Evolutionary conservation across 179 eudicot species (phyloP), one percentile per base, ranked within the genome.

Genomic region (Nepenthes alata): DNA sequence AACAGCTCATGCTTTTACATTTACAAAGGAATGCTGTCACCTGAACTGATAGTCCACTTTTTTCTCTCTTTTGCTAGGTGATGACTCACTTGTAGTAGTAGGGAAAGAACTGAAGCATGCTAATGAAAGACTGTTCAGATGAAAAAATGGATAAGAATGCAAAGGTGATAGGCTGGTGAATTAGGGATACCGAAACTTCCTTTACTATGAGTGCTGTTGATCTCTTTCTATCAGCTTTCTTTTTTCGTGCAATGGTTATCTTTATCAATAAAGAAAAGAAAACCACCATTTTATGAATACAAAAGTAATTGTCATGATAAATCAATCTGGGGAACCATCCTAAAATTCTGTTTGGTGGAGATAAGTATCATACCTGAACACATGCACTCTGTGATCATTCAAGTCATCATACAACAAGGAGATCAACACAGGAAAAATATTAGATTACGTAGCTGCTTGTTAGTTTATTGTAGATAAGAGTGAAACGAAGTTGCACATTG

Each of bases 321-420:
- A 41, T 4, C 45, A 41, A 41, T 41, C 45, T 25, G 25, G 25
- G 25, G 25, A 25, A 25, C 25, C 25, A 25, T 25, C 25, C 25
- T 25, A 25, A 25, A 41, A 41, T 41, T 41, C 8, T 41, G 45
- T 7, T 1, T 41, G 45, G 45, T 41, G 45, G 53, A 6, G n/a
- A 3, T 50, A 14, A 14, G 50, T 53, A 35, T 10, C 59, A 57
- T 67, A 75, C 79, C 79, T 75, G 75, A 11, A 75, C 57, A 35
- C 73, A 64, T 39, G 79, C 79, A 50, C 79, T 75, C 79, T 75
- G 61, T 9, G 11, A 50, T 14, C 52, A 55, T 37, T 59, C 61
- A 59, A 11, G 11, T 48, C 15, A 48, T 60, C 6, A 52, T 60
- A 25, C 4, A 4, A 50, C 53, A 50, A 11, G 15, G 56, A 62